Evolutionary conservation across 202 grass and related monocot species (phyloP).

Genomic region (Digitaria exilis): DNA sequence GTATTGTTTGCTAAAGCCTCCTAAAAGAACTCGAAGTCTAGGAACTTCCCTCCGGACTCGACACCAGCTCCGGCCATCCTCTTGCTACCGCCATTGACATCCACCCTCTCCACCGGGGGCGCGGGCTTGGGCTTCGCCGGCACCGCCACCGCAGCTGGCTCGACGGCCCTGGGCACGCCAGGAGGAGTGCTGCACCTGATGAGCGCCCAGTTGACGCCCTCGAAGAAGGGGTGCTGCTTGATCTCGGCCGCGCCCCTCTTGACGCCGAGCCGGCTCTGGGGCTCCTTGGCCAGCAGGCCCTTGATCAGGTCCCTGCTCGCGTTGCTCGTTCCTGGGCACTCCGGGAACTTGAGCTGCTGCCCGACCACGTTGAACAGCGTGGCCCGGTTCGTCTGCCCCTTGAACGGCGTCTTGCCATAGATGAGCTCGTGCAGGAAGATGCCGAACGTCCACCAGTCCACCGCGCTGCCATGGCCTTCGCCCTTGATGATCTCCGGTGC

Average conservation of each 20-base stretch:
- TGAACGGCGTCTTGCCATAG: constrained; percentile 82
- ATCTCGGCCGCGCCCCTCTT: constrained; percentile 78
- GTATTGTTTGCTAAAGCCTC: neutral
- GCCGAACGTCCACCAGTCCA: constrained; percentile 87
- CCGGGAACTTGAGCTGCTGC: constrained; percentile 76
- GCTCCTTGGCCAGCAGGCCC: constrained; percentile 69
- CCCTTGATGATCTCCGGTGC: constrained; percentile 87
- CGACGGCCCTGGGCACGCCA: constrained; percentile 60
- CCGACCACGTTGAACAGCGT: constrained; percentile 87
- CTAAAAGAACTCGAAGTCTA: constrained; percentile 86
- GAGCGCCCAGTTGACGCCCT: constrained; percentile 84
- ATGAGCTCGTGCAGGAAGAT: constrained; percentile 77
- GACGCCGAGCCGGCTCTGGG: constrained; percentile 64
- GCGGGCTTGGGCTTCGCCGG: constrained; percentile 27
- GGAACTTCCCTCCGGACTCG: constrained; percentile 64
- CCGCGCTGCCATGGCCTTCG: constrained; percentile 75
- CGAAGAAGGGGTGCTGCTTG: constrained; percentile 84
- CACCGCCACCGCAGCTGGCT: neutral
- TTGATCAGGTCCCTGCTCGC: constrained; percentile 66
- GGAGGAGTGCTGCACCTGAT: constrained; percentile 80
- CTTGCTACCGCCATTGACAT: constrained; percentile 40
- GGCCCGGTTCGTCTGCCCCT: constrained; percentile 72
- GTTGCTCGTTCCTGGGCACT: constrained; percentile 60
- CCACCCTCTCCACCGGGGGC: constrained; percentile 33
- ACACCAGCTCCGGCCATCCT: constrained; percentile 42